These are phyloP conservation scores for Mortierella sp. DNA, from an alignment of 371 early-diverging fungal genomes.

Conservation along the genomic window DNA sequence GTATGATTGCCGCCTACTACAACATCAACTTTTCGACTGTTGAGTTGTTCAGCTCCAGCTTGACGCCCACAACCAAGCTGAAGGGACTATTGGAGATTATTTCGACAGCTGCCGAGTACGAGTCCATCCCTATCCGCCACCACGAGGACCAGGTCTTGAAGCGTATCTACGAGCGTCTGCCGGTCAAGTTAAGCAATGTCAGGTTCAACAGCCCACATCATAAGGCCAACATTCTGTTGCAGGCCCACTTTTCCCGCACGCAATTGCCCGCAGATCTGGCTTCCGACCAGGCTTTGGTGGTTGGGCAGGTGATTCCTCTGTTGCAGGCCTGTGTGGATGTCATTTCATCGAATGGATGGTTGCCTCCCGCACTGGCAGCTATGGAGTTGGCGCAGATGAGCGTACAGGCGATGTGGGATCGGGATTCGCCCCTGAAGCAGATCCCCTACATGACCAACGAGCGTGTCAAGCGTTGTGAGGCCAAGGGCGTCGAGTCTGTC, in stretches of 20 bases:
- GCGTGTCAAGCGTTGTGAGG: conserved; percentile 77
- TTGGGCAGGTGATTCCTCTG: conserved; percentile 82
- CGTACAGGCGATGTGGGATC: conserved; percentile 98
- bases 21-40: conserved; percentile 94
- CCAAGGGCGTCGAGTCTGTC: conserved; percentile 82
- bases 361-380: conserved; percentile 88
- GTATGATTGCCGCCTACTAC: conserved; percentile 98
- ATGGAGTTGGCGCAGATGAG: conserved; percentile 98
- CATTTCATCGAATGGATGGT: conserved; percentile 92
- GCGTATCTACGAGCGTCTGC: conserved; percentile 86
- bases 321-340: conserved; percentile 97
- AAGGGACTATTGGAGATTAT: conserved; percentile 94
- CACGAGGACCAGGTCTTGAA: conserved; percentile 87
- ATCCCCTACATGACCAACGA: conserved; percentile 86
- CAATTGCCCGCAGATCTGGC: conserved; percentile 92
- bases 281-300: conserved; percentile 84
- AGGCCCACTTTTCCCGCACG: conserved; percentile 95
- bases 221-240: conserved; percentile 92
- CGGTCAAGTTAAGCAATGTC: conserved; percentile 74
- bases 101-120: conserved; percentile 93
- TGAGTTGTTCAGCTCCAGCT: conserved; percentile 91
- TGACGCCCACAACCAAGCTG: conserved; percentile 89
- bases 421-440: conserved; percentile 92
- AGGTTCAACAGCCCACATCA: conserved; percentile 83
- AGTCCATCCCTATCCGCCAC: conserved; percentile 91